Conservation (phyloP, 768 basidiomycete genomes). For the Lactifluus volemus region DNA sequence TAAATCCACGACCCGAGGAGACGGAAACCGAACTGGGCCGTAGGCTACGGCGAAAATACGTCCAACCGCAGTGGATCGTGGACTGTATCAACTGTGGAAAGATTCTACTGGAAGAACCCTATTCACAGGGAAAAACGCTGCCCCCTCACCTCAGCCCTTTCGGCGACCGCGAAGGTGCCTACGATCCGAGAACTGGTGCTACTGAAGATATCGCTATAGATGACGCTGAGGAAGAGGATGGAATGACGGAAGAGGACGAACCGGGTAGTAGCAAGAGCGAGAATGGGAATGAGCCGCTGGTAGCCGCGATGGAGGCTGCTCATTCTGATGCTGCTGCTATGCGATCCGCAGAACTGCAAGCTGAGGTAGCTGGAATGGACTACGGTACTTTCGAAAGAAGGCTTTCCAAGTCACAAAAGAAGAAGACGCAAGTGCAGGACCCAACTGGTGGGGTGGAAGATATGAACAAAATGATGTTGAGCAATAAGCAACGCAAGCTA, state of each 20-base stretch:
- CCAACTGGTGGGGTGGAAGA: constrained; percentile 48
- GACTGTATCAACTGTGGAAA: constrained; percentile 89
- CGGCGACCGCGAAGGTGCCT: constrained; percentile 70
- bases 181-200: constrained; percentile 48
- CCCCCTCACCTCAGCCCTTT: constrained; percentile 97
- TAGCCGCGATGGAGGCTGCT: constrained; percentile 30
- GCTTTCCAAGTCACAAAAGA: constrained; percentile 51
- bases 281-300: constrained; percentile 25
- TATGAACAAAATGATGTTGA: constrained; percentile 98
- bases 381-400: constrained; percentile 71
- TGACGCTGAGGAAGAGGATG: constrained; percentile 27
- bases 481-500: constrained; percentile 86
- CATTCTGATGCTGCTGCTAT: constrained; percentile 57
- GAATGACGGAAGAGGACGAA: constrained; percentile 26
- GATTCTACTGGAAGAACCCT: constrained; percentile 77
- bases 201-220: constrained; percentile 28
- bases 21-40: constrained; percentile 51
- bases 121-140: constrained; percentile 74
- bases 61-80: constrained; percentile 97
- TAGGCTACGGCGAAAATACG: constrained; percentile 65
- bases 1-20: constrained; percentile 40
- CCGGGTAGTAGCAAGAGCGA: constrained; percentile 18
- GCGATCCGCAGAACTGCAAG: constrained; percentile 83
- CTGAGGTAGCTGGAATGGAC: constrained; percentile 82
- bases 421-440: constrained; percentile 26